Evolutionary conservation across 768 basidiomycete species (phyloP).

Genomic region (Hypholoma sublateritium): DNA sequence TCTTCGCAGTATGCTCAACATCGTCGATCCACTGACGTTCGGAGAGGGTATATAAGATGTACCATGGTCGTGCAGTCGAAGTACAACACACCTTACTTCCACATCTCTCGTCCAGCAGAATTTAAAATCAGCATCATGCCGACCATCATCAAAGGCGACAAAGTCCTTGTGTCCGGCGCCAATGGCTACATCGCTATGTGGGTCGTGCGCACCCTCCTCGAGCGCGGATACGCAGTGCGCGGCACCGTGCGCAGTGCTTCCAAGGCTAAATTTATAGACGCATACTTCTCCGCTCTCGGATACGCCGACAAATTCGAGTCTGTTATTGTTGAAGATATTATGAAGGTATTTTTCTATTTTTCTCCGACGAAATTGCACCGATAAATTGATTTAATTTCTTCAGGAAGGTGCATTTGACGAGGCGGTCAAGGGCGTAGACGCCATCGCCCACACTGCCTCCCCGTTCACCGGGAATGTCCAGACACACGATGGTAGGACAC

Average conservation of each 20-base stretch:
- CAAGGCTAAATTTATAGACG: conserved; percentile 58
- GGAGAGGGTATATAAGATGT: no score
- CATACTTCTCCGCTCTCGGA: conserved; percentile 47
- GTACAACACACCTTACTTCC: no score
- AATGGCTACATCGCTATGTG: conserved; percentile 62
- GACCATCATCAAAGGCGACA: conserved; percentile 12
- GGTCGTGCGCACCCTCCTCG: conserved; percentile 54
- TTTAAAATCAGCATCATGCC: conserved; percentile 7
- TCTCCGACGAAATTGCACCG: neutral
- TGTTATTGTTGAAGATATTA: conserved; percentile 70
- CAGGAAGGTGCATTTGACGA: conserved; percentile 76
- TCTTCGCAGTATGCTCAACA: no score
- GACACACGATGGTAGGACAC: conserved; percentile 37
- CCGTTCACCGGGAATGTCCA: conserved; percentile 49
- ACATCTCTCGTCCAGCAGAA: no score
- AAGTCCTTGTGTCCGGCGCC: conserved; percentile 55
- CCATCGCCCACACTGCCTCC: conserved; percentile 68
- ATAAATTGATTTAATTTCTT: neutral
- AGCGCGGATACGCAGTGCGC: conserved; percentile 61
- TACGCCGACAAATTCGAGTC: conserved; percentile 61
- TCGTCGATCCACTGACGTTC: no score
- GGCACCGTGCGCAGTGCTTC: conserved; percentile 63
- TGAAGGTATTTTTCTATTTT: conserved; percentile 26
- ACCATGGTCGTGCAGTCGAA: no score
- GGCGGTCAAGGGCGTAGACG: conserved; percentile 75